Conservation (phyloP, 352 stramenopile species). For the Globisporangium cederbergense region DNA sequence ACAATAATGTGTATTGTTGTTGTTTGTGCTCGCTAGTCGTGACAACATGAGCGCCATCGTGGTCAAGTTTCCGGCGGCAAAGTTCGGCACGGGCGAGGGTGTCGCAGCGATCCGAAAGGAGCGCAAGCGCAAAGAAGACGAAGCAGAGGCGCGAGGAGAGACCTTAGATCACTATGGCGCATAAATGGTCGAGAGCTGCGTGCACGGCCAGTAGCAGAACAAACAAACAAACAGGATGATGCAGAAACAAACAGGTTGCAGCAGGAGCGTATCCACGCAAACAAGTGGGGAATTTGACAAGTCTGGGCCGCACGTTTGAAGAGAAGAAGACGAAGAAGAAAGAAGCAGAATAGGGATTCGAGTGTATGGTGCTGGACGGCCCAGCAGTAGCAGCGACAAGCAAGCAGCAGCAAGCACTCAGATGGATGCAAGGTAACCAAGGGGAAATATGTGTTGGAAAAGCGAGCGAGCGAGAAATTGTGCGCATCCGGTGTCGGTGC, state of each 20-base stretch:
- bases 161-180: conserved; percentile 10
- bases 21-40: conserved; percentile 28
- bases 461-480: not conserved
- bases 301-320: conserved; percentile 1
- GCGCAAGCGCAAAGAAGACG: conserved; percentile 40
- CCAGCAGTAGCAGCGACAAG: conserved; percentile 3
- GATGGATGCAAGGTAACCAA: not conserved
- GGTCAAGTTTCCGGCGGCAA: conserved; percentile 69
- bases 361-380: not conserved
- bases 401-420: not conserved
- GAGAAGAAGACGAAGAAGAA: not conserved
- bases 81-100: conserved; percentile 58
- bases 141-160: conserved; percentile 35
- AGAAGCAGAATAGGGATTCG: not conserved
- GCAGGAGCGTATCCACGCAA: not conserved
- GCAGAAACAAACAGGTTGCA: not conserved
- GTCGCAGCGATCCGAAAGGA: conserved; percentile 58
- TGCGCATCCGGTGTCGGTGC: not conserved
- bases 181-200: conserved; percentile 3
- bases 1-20: conserved; percentile 4
- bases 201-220: not conserved
- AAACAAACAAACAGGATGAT: not conserved
- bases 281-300: not conserved
- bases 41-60: conserved; percentile 87
- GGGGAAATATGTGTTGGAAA: conserved; percentile 4